Conservation (phyloP, 352 stramenopile genomes). For the Phytophthora cryptogea region DNA sequence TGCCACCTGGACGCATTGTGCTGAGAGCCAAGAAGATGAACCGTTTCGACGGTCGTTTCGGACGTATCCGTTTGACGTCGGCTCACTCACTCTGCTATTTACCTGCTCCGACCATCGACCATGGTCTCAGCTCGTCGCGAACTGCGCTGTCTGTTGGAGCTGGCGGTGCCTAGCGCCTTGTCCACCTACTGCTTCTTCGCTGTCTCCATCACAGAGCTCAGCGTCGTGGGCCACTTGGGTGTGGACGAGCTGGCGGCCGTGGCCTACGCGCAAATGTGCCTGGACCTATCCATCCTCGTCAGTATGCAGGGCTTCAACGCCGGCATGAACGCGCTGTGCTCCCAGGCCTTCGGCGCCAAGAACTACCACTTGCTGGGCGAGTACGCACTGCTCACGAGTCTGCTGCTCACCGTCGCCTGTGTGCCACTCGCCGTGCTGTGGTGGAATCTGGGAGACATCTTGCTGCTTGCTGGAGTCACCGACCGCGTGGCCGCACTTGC, state of each 20-base stretch:
- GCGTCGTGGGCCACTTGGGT: constrained; percentile 80
- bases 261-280: constrained; percentile 77
- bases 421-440: constrained; percentile 74
- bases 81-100: constrained; percentile 2
- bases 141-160: constrained; percentile 50
- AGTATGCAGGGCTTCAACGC: constrained; percentile 85
- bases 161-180: constrained; percentile 58
- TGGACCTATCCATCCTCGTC: constrained; percentile 77
- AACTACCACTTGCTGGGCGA: constrained; percentile 77
- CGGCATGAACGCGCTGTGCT: constrained; percentile 82
- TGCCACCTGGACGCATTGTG: too few relatives aligned
- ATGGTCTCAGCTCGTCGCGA: constrained; percentile 43
- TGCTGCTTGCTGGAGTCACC: constrained; percentile 50
- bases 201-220: constrained; percentile 81
- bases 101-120: neutral
- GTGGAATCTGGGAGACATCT: constrained; percentile 71
- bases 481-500: constrained; percentile 49
- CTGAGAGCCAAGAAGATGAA: neutral
- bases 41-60: constrained; percentile 3
- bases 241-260: constrained; percentile 80
- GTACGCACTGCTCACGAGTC: constrained; percentile 64
- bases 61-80: constrained; percentile 15
- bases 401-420: constrained; percentile 65
- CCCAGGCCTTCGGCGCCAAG: constrained; percentile 84
- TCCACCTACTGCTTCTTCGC: constrained; percentile 84